Evolutionary conservation across 2,329 filamentous ascomycete genomes (phyloP), one percentile per base, ranked within the genome.

Genomic region (Pseudopyrenochaeta lycopersici): DNA sequence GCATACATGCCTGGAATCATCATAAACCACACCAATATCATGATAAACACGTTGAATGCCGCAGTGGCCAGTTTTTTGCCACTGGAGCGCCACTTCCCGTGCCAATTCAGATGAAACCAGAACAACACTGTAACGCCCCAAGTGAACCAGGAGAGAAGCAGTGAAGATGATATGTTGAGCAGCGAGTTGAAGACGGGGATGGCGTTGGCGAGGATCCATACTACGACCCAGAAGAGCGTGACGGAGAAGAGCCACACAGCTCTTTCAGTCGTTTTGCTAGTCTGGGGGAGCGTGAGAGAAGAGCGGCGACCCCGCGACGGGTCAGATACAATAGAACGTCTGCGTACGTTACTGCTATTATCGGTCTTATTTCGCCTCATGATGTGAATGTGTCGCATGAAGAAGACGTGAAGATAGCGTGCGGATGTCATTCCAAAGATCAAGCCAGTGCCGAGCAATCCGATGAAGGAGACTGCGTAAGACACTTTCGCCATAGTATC

Each of bases 31-130:
- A 64, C 63, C 36, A 68, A 14, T 1, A 53, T 40, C 52, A 69
- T 50, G 23, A 69, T 68, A 12, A 64, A 62, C 1, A 63, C 46
- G 20, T 68, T 70, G 10, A 69, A 50, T 0, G 42, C 56, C 0
- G 67, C 64, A 1, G 55, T 50, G 7, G 60, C 60, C n/a, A 62
- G 38, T 49, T 69, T 70, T 49, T 62, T 62, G 10, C 43, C 32
- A 9, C 45, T 61, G 3, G 56, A 59, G 4, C 61, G 59, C 59
- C 66, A 70, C 30, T 58, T 61, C 44, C 63, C 63, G 41, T 69
- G 43, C 62, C 64, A 68, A 46, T 68, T 70, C 36, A 68, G 59
- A 39, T 69, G 61, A 42, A 67, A 65, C 63, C 67, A 70, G 56
- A 68, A 68, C n/a, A 70, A 39, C n/a, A 66, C 62, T 1, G 67